These are phyloP conservation scores for Tuber borchii DNA, from an alignment of 495 filamentous ascomycete species.

Conservation along the genomic window DNA sequence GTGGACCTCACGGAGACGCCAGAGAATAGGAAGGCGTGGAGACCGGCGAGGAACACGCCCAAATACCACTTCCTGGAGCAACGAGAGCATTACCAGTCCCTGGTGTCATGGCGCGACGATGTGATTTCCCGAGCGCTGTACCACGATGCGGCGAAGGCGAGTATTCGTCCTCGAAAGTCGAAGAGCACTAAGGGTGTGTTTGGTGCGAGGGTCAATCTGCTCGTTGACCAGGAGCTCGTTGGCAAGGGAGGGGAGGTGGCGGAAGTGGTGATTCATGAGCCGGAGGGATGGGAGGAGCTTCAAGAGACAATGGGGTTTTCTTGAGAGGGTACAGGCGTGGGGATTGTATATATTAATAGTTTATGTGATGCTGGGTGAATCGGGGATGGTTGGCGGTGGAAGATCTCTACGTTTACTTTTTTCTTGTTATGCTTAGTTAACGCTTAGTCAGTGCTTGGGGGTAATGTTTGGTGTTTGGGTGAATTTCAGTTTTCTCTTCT, in stretches of 20 bases:
- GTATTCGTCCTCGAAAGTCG: slow-evolving; percentile 45
- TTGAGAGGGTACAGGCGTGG: slow-evolving; percentile 7
- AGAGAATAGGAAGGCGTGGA: slow-evolving; percentile 55
- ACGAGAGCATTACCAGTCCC: slow-evolving; percentile 56
- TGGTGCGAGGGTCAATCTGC: slow-evolving; percentile 49
- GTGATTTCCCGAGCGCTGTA: slow-evolving; percentile 49
- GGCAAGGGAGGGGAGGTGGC: slow-evolving; percentile 36
- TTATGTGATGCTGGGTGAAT: neutral
- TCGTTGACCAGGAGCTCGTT: slow-evolving; percentile 44
- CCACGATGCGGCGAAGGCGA: slow-evolving; percentile 46
- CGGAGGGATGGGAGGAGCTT: slow-evolving; percentile 44
- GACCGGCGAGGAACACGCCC: slow-evolving; percentile 54
- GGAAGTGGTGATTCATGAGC: slow-evolving; percentile 42
- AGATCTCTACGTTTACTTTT: neutral
- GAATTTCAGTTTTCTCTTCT: neutral
- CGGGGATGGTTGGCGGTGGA: neutral
- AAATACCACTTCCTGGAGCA: slow-evolving; percentile 56
- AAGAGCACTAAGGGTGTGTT: slow-evolving; percentile 43
- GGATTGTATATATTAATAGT: slow-evolving; percentile 14
- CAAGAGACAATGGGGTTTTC: slow-evolving; percentile 41
- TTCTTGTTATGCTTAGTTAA: neutral
- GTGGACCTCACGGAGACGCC: slow-evolving; percentile 50
- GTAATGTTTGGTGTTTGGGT: neutral
- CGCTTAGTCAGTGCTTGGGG: neutral
- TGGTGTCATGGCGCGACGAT: slow-evolving; percentile 56